phyloP scores from a whole-genome alignment of 306 rosid genomes.

The Vigna nakashimae region DNA sequence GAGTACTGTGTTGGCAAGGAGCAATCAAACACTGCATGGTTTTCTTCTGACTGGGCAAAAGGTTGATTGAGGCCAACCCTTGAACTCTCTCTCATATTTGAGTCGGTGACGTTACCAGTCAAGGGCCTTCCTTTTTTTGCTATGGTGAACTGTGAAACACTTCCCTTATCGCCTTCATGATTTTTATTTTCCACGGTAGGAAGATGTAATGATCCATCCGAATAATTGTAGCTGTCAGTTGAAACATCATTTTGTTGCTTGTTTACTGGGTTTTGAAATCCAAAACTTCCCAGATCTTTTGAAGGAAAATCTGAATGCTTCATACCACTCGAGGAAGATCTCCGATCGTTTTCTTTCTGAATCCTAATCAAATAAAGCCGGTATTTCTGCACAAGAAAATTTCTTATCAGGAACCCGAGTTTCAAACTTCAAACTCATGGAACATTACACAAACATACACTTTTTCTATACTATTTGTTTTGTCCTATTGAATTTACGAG shows the following conservation, averaged over 20 bases:
- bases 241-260: conserved; percentile 64
- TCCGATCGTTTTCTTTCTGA: conserved; percentile 75
- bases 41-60: conserved; percentile 62
- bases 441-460: not conserved
- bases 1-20: conserved; percentile 53
- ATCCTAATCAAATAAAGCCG: conserved; percentile 93
- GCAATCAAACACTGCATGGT: conserved; percentile 55
- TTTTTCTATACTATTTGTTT: not conserved
- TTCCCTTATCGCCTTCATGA: conserved; percentile 56
- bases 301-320: conserved; percentile 67
- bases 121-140: conserved; percentile 56
- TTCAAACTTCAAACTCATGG: conserved; percentile 32
- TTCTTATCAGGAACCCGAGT: conserved; percentile 42
- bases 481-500: not conserved
- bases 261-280: conserved; percentile 54
- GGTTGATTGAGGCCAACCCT: conserved; percentile 51
- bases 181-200: conserved; percentile 52
- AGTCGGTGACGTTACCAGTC: conserved; percentile 51
- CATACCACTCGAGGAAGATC: conserved; percentile 65
- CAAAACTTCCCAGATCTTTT: conserved; percentile 66
- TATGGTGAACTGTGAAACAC: conserved; percentile 52
- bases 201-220: conserved; percentile 55
- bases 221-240: conserved; percentile 56
- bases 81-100: conserved; percentile 44
- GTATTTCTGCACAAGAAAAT: conserved; percentile 70